A percentile compares a stretch with the other conserved stretches of the same genome.
phyloP scores from a whole-genome alignment of 495 filamentous ascomycete genomes.

The Parmelia sp. region DNA sequence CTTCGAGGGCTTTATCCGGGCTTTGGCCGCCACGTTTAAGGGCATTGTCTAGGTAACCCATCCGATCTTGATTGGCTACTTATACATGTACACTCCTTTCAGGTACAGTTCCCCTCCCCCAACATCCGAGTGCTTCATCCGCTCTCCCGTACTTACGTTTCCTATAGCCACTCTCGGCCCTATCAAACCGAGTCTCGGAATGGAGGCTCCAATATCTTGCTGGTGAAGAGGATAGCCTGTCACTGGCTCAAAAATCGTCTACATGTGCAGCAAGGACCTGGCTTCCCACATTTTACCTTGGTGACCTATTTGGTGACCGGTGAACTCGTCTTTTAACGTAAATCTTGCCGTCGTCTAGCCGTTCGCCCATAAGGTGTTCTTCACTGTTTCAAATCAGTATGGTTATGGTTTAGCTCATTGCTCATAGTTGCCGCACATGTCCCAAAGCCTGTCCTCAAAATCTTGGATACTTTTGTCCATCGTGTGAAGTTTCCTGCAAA shows the following conservation, averaged over 20 bases:
- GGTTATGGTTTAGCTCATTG: not conserved
- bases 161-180: too few relatives aligned
- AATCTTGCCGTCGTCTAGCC: constrained; percentile 25
- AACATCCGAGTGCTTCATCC: too few relatives aligned
- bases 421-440: constrained; percentile 1
- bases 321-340: constrained; percentile 23
- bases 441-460: constrained; percentile 27
- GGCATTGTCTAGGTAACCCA: too few relatives aligned
- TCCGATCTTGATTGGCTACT: too few relatives aligned
- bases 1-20: too few relatives aligned
- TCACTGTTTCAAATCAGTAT: constrained; percentile 15
- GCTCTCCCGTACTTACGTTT: too few relatives aligned
- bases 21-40: too few relatives aligned
- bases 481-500: constrained; percentile 20
- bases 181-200: not conserved
- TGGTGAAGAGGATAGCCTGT: not conserved
- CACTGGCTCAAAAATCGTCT: not conserved
- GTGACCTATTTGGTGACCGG: constrained; percentile 7
- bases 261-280: not conserved
- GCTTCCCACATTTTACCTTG: not conserved
- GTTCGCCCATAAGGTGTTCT: constrained; percentile 26
- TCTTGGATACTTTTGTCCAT: constrained; percentile 23
- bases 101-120: too few relatives aligned
- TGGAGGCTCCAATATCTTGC: not conserved
- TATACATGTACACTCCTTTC: too few relatives aligned